Base-by-base conservation (phyloP, 306 rosid species). In the Cicer arietinum region DNA sequence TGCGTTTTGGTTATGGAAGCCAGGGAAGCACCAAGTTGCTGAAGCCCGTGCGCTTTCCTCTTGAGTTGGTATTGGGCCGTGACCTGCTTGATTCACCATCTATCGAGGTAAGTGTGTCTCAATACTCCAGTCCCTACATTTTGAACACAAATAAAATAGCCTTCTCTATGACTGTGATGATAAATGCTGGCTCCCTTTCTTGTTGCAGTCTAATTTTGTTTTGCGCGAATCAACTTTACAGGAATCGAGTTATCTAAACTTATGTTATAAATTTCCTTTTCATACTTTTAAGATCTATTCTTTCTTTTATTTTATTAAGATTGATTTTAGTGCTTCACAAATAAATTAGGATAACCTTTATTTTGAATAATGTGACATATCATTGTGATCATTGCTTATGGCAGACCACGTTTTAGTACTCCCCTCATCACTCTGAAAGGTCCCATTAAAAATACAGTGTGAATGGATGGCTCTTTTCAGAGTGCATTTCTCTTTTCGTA, bases 21-120 rank as follows among this genome's bases (percentile, higher is more conserved):
- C 99, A 90, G 75, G 99, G 99, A 84, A 95, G 98, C 87, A 86
- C 98, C n/a, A 95, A 95, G 81, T 63, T 95, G 88, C 90, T 57
- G 66, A 95, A 95, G 92, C 88, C 92, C 1, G 98, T 95, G 75
- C 85, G 44, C 77, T 92, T 95, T 74, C 98, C 93, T 67, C 91
- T 88, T 13, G 98, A 89, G 59, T 59, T 95, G 81, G 85, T 88
- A 17, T 81, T 95, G 73, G 88, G 89, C 47, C 97, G 93, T 14
- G 96, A 92, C 43, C 58, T 95, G 76, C 96, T 95, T 39, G 85
- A 83, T 80, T 87, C 93, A 37, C 71, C 88, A 60, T 67, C 91
- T 52, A 82, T 80, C 9, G 92, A 95, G 96, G 99, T 94, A 20
- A 45, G 39, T 37, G 18, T 43, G 7, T 72, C 17, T 67, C 58